Base-by-base conservation (phyloP, 352 stramenopile genomes). In the Vaucheria bursata region DNA sequence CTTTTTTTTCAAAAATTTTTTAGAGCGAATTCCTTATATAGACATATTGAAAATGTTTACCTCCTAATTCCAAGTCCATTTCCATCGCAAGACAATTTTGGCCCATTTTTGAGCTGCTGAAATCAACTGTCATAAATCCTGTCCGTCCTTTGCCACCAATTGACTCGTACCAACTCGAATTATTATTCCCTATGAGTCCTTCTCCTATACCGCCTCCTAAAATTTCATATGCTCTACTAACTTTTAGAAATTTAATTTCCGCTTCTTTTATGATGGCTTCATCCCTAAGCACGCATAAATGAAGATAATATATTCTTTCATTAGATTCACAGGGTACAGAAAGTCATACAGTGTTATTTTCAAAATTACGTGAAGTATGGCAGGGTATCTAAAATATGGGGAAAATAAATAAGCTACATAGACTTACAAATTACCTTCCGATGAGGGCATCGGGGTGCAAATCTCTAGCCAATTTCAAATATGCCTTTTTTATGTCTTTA, bases 401-500 rank as follows among this genome's bases (percentile, higher is more conserved):
- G n/a, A n/a, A n/a, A n/a, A n/a, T n/a, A n/a, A n/a, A n/a, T n/a
- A n/a, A n/a, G n/a, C n/a, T n/a, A n/a, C n/a, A n/a, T n/a, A 25
- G 12, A 59, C 12, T 12, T 18, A 59, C 39, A 50, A 69, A 6
- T 5, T 38, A 69, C 59, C 59, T 69, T 6, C 59, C 59, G 34
- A 69, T 38, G 59, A 69, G 59, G 29, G 59, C 59, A 69, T 69
- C 59, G 5, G 59, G 59, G 59, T 69, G 59, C 59, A 69, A 29
- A 38, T 69, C 59, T 34, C 59, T 34, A 8, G 59, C 59, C 59
- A 69, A 18, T 29, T 69, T 69, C 59, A 69, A 69, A 29, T 69
- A 69, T 29, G 59, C 59, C 5, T 29, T 6, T 29, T 69, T 69
- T 4, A 69, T 38, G 6, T 69, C 59, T 8, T 29, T 29, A 34